Percentiles rank a stretch among this genome's conserved stretches.
Conservation (phyloP, 108 stramenopile species). For the Cyclotella atomus region DNA sequence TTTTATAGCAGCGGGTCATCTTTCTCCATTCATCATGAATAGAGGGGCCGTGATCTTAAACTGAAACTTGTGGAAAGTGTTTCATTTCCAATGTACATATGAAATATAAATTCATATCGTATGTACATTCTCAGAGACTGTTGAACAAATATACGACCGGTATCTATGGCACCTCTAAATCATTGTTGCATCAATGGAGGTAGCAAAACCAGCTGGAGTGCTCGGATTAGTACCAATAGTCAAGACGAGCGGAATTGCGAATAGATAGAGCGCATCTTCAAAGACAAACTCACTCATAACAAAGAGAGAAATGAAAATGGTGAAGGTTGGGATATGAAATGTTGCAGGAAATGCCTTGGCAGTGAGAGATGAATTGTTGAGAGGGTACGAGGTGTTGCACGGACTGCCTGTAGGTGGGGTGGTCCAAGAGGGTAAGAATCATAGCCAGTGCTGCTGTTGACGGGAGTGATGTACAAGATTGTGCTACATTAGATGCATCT, state of each 20-base stretch:
- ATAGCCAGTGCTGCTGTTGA: not conserved
- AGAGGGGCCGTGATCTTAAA: no score
- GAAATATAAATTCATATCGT: no score
- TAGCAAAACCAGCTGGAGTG: slow-evolving; percentile 18
- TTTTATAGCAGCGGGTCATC: no score
- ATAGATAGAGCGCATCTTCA: slow-evolving; percentile 34
- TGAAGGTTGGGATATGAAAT: slow-evolving; percentile 1
- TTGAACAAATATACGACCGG: slow-evolving; percentile 35
- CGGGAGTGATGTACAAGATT: no score
- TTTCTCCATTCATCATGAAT: no score
- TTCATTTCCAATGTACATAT: no score
- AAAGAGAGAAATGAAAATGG: slow-evolving; percentile 5
- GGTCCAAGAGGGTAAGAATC: no score
- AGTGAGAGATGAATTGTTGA: slow-evolving; percentile 24
- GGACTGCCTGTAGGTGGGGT: not conserved
- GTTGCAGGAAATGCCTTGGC: slow-evolving; percentile 28
- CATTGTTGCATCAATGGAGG: slow-evolving; percentile 38
- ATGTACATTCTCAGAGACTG: no score
- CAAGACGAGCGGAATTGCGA: not conserved
- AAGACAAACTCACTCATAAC: slow-evolving; percentile 12
- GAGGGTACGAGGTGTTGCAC: slow-evolving; percentile 10
- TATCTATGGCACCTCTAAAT: slow-evolving; percentile 36
- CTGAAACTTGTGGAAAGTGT: no score
- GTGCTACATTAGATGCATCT: no score
- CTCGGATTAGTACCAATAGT: slow-evolving; percentile 12